Conservation (phyloP, 495 filamentous ascomycete genomes). For the Rhizodiscina lignyota region DNA sequence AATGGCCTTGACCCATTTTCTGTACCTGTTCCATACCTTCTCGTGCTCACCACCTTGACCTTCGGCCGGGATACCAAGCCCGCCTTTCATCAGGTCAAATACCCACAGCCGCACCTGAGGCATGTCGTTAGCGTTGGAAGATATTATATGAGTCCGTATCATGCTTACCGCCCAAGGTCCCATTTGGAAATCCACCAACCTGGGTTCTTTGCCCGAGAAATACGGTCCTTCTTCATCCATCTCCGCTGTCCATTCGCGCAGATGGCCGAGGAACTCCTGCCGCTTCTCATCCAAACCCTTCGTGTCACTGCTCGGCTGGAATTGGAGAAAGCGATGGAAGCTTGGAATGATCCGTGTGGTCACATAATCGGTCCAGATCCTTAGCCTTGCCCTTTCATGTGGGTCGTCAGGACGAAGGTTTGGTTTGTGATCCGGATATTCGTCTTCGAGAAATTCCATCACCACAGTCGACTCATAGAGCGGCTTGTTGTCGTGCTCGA, state of each 20-base stretch:
- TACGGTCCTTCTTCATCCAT: too few species aligned
- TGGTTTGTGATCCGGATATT: slow-evolving; percentile 30
- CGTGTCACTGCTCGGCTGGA: too few species aligned
- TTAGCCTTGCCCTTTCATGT: slow-evolving; percentile 38
- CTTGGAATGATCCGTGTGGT: slow-evolving; percentile 43
- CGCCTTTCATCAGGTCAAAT: slow-evolving; percentile 57
- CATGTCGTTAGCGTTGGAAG: slow-evolving; percentile 49
- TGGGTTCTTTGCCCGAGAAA: too few species aligned
- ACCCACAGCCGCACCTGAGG: slow-evolving; percentile 41
- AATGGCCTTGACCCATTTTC: slow-evolving; percentile 40
- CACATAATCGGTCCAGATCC: slow-evolving; percentile 57
- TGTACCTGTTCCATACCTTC: slow-evolving; percentile 41
- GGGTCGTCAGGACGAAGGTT: slow-evolving; percentile 35
- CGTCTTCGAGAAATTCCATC: slow-evolving; percentile 55
- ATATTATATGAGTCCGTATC: too few species aligned
- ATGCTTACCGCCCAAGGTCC: too few species aligned
- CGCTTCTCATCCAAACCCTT: too few species aligned
- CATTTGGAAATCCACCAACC: too few species aligned
- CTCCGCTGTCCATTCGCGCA: too few species aligned
- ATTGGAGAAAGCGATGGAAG: too few species aligned
- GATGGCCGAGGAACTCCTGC: too few species aligned
- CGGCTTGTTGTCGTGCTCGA: slow-evolving; percentile 33
- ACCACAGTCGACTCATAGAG: slow-evolving; percentile 52
- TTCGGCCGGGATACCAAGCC: slow-evolving; percentile 36
- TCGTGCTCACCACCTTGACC: slow-evolving; percentile 32